A percentile compares a stretch with the other conserved stretches of the same genome.
phyloP scores from a whole-genome alignment of 345 rosid species.

The Eucalyptus fibrosa region DNA sequence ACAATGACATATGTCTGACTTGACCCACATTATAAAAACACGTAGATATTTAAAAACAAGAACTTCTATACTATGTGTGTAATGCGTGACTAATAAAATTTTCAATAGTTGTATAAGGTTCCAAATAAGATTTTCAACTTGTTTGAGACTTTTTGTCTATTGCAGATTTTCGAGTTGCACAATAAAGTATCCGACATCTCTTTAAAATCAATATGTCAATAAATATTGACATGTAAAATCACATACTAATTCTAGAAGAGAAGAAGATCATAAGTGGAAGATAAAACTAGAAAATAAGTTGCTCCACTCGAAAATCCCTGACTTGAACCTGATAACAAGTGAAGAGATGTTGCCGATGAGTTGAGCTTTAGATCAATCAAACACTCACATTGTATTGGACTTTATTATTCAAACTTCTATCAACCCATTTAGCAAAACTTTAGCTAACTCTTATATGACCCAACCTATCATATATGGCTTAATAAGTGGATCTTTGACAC shows the following conservation, averaged over 20 bases:
- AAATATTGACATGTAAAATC: background rate
- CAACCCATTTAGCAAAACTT: background rate
- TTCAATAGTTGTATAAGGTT: background rate
- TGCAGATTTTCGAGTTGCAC: background rate
- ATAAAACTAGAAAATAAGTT: background rate
- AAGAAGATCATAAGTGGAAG: background rate
- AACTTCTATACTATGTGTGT: background rate
- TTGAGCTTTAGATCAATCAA: background rate
- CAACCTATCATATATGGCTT: background rate
- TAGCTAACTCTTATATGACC: background rate
- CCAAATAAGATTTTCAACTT: too few species aligned
- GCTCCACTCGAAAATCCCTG: background rate
- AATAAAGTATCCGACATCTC: too few species aligned
- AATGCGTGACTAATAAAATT: background rate
- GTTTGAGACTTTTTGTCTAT: background rate
- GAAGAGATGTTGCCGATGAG: background rate
- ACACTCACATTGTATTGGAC: background rate
- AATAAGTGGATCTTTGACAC: background rate
- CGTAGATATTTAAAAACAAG: background rate
- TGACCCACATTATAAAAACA: background rate
- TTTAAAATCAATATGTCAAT: background rate
- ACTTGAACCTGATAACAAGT: background rate
- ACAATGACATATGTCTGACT: background rate
- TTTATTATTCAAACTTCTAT: background rate
- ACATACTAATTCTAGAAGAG: background rate